Evolutionary conservation across 2,329 filamentous ascomycete species (phyloP), one percentile per base, ranked within the genome.

Genomic region (Thelonectria discophora): DNA sequence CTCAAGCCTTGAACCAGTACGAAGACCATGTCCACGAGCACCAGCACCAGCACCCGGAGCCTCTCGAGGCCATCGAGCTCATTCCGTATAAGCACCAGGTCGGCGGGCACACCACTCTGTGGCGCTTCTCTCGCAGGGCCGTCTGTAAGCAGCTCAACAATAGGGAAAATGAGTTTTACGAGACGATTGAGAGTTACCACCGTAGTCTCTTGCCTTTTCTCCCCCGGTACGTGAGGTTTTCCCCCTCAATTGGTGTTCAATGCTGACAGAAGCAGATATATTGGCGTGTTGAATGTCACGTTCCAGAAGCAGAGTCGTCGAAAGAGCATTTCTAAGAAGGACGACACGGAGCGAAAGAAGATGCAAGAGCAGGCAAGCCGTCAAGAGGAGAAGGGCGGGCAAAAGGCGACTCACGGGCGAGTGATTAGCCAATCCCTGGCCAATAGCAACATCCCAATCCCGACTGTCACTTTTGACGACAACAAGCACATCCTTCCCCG

Each of bases 141-240:
- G 94, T 99, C 11, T 99, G 95, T 83, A 99, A 99, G 79, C 93
- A 97, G 79, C 86, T 99, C 73, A 99, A 97, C 77, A 99, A 97
- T 76, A 87, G 94, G 72, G 95, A 99, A 75, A 99, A 99, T 77
- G 93, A 97, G 78, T 99, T 99, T 75, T 99, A 99, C 77, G 95
- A 99, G 78, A 95, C 90, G 56, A 92, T 98, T 71, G 95, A 99
- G 80, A 88, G 88, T 72, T 88, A 92, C 68, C 94, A 99, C 77
- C 92, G 93, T 66, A 91, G 97, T 74, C 84, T 99, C 72, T 81
- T 99, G 62, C 88, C 91, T 43, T 99, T 98, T 75, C 83, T 99
- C 66, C 95, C 95, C 66, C 93, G 94, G 89, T 91, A 81, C 65
- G 81, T 74, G 42, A 13, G 20, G 11, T 11, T 5, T 11, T 18